A percentile compares a stretch with the other conserved stretches of the same genome.
These are phyloP conservation scores for Phytophthora fragariae DNA, from an alignment of 352 stramenopile species.

Conservation along the genomic window DNA sequence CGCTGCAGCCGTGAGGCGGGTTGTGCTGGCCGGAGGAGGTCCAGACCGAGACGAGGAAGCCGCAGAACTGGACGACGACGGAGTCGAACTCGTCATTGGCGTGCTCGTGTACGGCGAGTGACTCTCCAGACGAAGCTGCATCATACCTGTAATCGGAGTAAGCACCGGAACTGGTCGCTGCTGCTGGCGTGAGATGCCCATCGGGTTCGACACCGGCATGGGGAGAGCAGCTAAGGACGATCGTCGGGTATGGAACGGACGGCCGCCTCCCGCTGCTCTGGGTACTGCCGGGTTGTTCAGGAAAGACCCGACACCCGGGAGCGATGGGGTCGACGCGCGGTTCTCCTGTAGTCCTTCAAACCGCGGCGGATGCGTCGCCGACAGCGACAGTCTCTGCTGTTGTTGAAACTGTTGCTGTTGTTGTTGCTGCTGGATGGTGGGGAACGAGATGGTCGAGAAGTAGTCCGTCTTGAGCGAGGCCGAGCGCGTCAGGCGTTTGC, in stretches of 20 bases:
- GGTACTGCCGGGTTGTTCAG: conserved; percentile 29
- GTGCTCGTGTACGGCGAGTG: conserved; percentile 39
- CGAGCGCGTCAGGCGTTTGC: conserved; percentile 75
- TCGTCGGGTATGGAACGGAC: conserved; percentile 46
- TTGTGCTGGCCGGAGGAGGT: conserved; percentile 22
- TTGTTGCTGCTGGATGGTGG: conserved; percentile 40
- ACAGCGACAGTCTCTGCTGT: conserved; percentile 38
- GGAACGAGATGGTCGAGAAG: conserved; percentile 62
- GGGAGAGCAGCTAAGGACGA: conserved; percentile 63
- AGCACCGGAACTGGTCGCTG: conserved; percentile 46
- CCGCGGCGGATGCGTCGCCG: conserved; percentile 44
- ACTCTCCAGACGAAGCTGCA: conserved; percentile 70
- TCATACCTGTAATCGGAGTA: conserved; percentile 79
- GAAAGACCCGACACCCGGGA: conserved; percentile 51
- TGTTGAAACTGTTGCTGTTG: conserved; percentile 33
- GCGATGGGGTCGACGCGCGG: conserved; percentile 37
- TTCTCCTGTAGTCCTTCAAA: conserved; percentile 42
- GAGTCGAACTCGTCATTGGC: conserved; percentile 31
- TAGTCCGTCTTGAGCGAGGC: conserved; percentile 82
- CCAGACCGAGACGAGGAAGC: conserved; percentile 25
- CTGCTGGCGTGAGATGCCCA: conserved; percentile 28
- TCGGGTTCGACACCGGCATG: conserved; percentile 47
- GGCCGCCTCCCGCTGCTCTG: conserved; percentile 30
- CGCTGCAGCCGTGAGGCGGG: conserved; percentile 40
- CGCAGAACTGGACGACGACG: conserved; percentile 36